Base-by-base conservation (phyloP, 1,139 yeast genomes). In the Kodamaea fungicola region DNA sequence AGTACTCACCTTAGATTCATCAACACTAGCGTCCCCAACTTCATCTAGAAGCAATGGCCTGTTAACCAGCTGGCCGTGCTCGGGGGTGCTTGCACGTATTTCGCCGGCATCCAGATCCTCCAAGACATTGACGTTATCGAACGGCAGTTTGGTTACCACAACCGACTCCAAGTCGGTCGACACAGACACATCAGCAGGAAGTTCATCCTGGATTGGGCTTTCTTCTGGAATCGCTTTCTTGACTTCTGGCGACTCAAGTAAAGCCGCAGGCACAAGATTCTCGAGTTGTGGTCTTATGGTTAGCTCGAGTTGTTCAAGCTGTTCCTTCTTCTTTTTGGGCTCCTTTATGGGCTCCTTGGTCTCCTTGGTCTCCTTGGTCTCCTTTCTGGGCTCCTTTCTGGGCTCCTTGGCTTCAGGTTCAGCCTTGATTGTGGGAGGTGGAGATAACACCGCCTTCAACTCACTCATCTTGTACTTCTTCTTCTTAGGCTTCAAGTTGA, bases 141-240 rank as follows among this genome's bases (percentile, higher is more conserved):
- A 29, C 27, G 30, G 30, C 34, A 30, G 34, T 13, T 22, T 28
- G 16, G 29, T 13, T n/a, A 6, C 28, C 38, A 27, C 27, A 23
- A 22, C 34, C 31, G 24, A 42, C 24, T 44, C 48, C 6, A 49
- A 32, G 28, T 50, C 54, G 1, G 60, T 53, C 1, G 58, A 52
- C 1, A 44, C 54, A 8, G 59, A 56, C 7, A 54, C 42, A 38
- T 53, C 52, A 2, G 55, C 47, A 6, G 57, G 57, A 19, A 54
- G 39, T 7, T 35, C 34, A 16, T 41, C 43, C 19, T 44, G 48
- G 9, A 51, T 43, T 1, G 55, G 56, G 23, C 45, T 40, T 28
- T 31, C 34, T 23, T 23, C 10, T 23, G 10, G 10, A n/a, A n/a
- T n/a, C 4, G 26, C 26, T 6, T 16, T 16, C 19, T 16, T 5